Evolutionary conservation across 352 stramenopile genomes (phyloP).

Genomic region (Pythium guiyangense): DNA sequence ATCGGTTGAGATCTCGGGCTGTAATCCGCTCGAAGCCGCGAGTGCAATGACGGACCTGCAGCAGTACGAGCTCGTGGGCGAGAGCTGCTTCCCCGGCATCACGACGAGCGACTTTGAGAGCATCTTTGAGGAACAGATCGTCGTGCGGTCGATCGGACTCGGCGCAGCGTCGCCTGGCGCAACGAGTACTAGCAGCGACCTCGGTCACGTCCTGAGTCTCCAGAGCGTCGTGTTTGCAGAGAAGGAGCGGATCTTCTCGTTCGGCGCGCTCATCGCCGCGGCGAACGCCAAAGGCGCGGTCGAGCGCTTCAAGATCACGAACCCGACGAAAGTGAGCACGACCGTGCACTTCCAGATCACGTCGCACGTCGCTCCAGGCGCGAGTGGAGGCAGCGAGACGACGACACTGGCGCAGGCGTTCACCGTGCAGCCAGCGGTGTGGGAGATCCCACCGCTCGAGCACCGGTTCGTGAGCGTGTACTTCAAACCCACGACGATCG

Average conservation of each 20-base stretch:
- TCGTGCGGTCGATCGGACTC: slow-evolving; percentile 74
- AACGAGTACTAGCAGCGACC: not conserved
- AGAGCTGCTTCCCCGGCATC: slow-evolving; percentile 94
- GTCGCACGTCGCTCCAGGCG: not conserved
- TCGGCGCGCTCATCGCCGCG: slow-evolving; percentile 76
- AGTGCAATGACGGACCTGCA: slow-evolving; percentile 21
- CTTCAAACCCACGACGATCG: slow-evolving; percentile 89
- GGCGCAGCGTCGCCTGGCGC: slow-evolving; percentile 11
- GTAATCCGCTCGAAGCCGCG: slow-evolving; percentile 37
- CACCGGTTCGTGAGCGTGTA: slow-evolving; percentile 93
- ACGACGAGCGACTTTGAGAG: slow-evolving; percentile 79
- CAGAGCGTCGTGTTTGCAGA: slow-evolving; percentile 81
- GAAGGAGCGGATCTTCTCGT: slow-evolving; percentile 85
- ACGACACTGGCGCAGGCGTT: slow-evolving; percentile 41
- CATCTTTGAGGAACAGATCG: slow-evolving; percentile 95
- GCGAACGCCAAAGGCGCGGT: slow-evolving; percentile 67
- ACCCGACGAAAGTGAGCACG: slow-evolving; percentile 93
- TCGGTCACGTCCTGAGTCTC: slow-evolving; percentile 15
- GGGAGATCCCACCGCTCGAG: slow-evolving; percentile 93
- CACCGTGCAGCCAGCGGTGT: slow-evolving; percentile 84
- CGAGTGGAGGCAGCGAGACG: not conserved
- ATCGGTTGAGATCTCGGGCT: slow-evolving; percentile 71
- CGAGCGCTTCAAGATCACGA: slow-evolving; percentile 94
- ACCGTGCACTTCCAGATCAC: slow-evolving; percentile 82
- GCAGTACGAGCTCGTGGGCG: slow-evolving; percentile 86